phyloP scores from a whole-genome alignment of 179 eudicot genomes.

The Carnegiea gigantea region DNA sequence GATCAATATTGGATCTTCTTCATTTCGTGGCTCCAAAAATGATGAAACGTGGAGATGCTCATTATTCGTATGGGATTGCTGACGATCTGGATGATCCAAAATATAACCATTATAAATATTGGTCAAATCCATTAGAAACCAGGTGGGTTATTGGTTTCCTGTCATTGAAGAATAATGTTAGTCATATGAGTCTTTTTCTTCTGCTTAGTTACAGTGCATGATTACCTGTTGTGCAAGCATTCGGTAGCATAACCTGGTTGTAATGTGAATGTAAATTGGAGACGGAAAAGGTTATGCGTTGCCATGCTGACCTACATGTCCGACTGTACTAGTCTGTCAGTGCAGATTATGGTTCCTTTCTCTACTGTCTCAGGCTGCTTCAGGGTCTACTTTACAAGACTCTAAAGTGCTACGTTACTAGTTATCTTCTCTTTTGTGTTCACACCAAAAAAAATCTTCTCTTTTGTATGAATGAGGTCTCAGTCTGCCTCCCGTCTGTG shows the following conservation, averaged over 20 bases:
- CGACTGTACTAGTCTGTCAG: background rate
- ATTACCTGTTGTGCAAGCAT: background rate
- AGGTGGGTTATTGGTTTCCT: constrained; percentile 40
- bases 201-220: background rate
- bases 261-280: background rate
- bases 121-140: constrained; percentile 97
- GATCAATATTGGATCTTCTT: constrained; percentile 70
- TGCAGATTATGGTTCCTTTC: background rate
- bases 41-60: constrained; percentile 95
- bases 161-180: constrained; percentile 2
- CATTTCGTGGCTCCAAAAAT: constrained; percentile 91
- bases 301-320: background rate
- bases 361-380: background rate
- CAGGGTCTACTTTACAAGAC: background rate
- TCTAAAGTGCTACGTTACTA: background rate
- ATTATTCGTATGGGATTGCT: constrained; percentile 93
- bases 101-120: constrained; percentile 74
- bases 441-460: no score
- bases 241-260: background rate
- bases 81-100: constrained; percentile 80
- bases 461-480: background rate
- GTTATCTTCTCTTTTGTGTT: no score
- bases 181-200: background rate
- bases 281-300: background rate
- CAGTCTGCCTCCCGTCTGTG: background rate